A percentile compares a stretch with the other conserved stretches of the same genome.
phyloP scores from a whole-genome alignment of 129 eudicot species.

The Chrysanthemum makinoi region DNA sequence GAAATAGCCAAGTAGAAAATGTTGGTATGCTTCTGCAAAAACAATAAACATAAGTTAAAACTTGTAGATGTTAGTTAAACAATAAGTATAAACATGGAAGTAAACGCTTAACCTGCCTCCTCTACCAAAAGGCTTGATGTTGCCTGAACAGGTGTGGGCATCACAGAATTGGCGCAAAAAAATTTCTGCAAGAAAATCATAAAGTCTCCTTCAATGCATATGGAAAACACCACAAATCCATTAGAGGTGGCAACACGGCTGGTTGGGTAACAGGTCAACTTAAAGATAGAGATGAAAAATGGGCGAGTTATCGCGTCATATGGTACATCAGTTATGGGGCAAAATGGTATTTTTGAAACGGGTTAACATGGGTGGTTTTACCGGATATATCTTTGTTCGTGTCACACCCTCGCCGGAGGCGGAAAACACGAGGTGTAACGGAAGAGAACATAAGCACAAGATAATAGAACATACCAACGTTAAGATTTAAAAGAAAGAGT shows the following conservation, averaged over 20 bases:
- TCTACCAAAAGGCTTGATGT: conserved; percentile 70
- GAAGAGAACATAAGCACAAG: no score
- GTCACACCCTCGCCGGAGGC: no score
- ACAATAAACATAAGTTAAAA: conserved; percentile 1
- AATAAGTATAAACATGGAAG: conserved; percentile 2
- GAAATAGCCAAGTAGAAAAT: conserved; percentile 69
- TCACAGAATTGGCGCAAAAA: conserved; percentile 85
- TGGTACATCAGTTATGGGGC: no score
- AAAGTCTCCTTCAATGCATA: conserved; percentile 22
- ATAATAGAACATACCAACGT: no score
- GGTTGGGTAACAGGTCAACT: background rate
- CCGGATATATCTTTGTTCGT: no score
- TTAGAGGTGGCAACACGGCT: background rate
- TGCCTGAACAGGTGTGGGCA: conserved; percentile 76
- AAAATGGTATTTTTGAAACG: no score
- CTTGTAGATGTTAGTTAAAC: conserved; percentile 8
- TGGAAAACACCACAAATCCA: background rate
- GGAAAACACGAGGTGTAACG: no score
- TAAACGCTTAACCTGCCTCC: conserved; percentile 76
- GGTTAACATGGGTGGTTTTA: no score
- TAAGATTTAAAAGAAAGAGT: no score
- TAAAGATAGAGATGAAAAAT: no score
- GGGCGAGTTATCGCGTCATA: no score
- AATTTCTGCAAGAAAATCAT: conserved; percentile 44
- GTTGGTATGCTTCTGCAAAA: conserved; percentile 75